Evolutionary conservation across 192 early-diverging fungal species (phyloP), one percentile per base, ranked within the genome.

Genomic region (Linderina pennispora): DNA sequence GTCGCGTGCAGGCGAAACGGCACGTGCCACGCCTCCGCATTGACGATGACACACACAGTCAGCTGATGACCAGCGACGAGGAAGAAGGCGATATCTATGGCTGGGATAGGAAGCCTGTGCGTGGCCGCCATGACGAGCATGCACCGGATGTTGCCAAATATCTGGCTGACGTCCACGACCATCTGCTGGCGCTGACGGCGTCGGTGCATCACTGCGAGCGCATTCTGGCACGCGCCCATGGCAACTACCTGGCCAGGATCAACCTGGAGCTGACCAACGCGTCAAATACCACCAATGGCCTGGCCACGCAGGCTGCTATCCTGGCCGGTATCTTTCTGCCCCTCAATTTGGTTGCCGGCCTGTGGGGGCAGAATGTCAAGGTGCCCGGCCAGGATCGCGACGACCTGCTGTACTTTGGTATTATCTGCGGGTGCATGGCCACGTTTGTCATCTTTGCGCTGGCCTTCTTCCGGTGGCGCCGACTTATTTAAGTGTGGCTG

Each of bases 231-330:
- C 55, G 89, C 17, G 75, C 85, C 0, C 88, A 94, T 57, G 76
- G 77, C 17, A 94, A 94, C 61, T 94, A 91, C 53, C 67, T 94
- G 19, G 90, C 90, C 13, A 86, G 89, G 45, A 87, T 93, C 42
- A 80, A 78, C 19, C 80, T 93, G 16, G 89, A 91, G 53, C 76
- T 91, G 58, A 85, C 84, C 5, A 72, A 82, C 47, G 76, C 80
- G 21, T 79, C 73, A 8, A 62, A 62, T 26, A 62, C 58, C 3
- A 69, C 65, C 23, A 69, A 69, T 40, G 50, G 62, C 49, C 54
- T 69, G 36, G 59, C 59, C 2, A 62, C 65, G 32, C 58, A 69
- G 38, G 58, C 62, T 58, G 62, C 65, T 0, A 54, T 62, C 45
- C 57, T 86, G 19, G 80, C 79, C 2, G 78, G 76, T 22, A 59